Evolutionary conservation across 495 filamentous ascomycete species (phyloP).

Genomic region (Penicillium silybi): DNA sequence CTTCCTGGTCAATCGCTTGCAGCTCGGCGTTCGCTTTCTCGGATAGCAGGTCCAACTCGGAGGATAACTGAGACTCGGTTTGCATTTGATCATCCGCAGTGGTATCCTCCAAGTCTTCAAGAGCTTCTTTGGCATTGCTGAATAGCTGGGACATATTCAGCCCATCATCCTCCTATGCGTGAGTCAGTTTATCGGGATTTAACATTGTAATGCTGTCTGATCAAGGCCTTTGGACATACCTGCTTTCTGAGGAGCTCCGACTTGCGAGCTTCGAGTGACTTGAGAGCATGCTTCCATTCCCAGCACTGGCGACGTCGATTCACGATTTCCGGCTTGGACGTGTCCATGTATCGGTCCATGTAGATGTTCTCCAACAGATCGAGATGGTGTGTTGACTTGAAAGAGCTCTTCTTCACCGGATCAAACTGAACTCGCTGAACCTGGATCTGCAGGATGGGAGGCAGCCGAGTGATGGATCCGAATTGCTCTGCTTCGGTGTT

Average conservation of each 20-base stretch:
- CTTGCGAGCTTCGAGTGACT: constrained; percentile 47
- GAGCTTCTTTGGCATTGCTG: constrained; percentile 22
- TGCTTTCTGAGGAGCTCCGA: constrained; percentile 42
- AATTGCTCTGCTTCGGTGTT: constrained; percentile 62
- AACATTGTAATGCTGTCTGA: not conserved
- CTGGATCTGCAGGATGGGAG: constrained; percentile 83
- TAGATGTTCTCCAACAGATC: constrained; percentile 72
- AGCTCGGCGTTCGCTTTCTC: constrained; percentile 33
- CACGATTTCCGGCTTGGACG: constrained; percentile 53
- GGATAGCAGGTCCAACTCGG: constrained; percentile 32
- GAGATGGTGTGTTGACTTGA: constrained; percentile 77
- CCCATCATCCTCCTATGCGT: constrained; percentile 28
- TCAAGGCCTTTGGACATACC: constrained; percentile 25
- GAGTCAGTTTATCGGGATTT: constrained; percentile 13
- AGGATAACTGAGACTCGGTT: constrained; percentile 25
- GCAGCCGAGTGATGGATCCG: constrained; percentile 69
- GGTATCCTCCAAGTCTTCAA: constrained; percentile 32
- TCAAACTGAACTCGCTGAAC: constrained; percentile 77
- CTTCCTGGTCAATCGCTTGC: constrained; percentile 42
- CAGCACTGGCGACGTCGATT: constrained; percentile 63
- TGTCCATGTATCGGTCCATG: constrained; percentile 86
- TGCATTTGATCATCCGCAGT: constrained; percentile 25
- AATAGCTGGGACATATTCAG: constrained; percentile 33
- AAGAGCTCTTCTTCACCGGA: constrained; percentile 51
- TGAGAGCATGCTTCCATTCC: constrained; percentile 66